Evolutionary conservation across 176 grass and related monocot species (phyloP).

Genomic region (Themeda triandra): DNA sequence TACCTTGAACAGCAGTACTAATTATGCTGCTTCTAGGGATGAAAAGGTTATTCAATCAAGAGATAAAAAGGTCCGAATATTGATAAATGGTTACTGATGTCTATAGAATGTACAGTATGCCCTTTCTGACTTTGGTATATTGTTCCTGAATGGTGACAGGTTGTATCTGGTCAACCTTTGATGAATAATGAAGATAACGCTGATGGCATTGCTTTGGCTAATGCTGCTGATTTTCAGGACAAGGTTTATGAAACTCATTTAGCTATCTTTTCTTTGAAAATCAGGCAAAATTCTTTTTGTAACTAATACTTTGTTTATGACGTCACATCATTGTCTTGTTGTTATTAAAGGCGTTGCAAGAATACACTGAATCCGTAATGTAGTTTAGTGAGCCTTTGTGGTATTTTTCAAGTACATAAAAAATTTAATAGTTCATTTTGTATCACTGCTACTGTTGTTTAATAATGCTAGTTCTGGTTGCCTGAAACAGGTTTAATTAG

Average conservation of each 20-base stretch:
- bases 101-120: background rate
- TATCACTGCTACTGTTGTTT: background rate
- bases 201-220: slow-evolving; percentile 48
- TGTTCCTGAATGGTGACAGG: slow-evolving; percentile 45
- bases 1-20: slow-evolving; percentile 42
- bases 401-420: background rate
- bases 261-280: background rate
- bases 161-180: slow-evolving; percentile 51
- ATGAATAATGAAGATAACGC: slow-evolving; percentile 55
- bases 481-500: background rate
- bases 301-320: background rate
- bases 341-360: background rate
- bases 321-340: background rate
- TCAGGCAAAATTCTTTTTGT: background rate
- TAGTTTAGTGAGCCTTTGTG: background rate
- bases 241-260: slow-evolving; percentile 47
- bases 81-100: slow-evolving; percentile 8
- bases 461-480: background rate
- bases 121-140: slow-evolving; percentile 14
- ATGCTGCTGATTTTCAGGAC: slow-evolving; percentile 79
- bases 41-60: slow-evolving; percentile 68
- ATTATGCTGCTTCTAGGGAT: slow-evolving; percentile 50
- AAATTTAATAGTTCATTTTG: background rate
- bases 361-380: background rate
- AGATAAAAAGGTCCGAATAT: slow-evolving; percentile 61